Percentiles rank a stretch among this genome's conserved stretches.
These are phyloP conservation scores for Elymus sibiricus DNA, from an alignment of 176 grass and related monocot genomes.

Conservation along the genomic window DNA sequence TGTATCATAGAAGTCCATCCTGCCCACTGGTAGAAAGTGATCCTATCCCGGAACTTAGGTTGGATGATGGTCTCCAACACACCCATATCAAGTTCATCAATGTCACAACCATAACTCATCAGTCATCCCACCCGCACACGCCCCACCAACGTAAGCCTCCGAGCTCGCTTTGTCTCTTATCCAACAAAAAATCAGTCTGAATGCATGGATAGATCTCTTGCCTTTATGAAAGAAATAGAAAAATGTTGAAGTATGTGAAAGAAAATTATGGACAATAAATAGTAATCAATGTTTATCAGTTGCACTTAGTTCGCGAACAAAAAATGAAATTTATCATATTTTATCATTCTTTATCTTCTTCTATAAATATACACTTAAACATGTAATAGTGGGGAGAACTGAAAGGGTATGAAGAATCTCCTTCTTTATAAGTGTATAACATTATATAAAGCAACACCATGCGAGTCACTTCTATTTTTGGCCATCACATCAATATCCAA, in stretches of 20 bases:
- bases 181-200: not conserved
- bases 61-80: slow-evolving; percentile 71
- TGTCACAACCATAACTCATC: slow-evolving; percentile 75
- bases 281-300: not conserved
- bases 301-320: not conserved
- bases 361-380: not conserved
- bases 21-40: slow-evolving; percentile 49
- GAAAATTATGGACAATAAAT: not conserved
- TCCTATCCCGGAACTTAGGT: slow-evolving; percentile 37
- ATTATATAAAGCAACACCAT: too few species aligned
- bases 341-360: not conserved
- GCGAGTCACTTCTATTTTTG: too few species aligned
- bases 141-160: slow-evolving; percentile 19
- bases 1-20: slow-evolving; percentile 92
- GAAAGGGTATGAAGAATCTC: not conserved
- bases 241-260: not conserved
- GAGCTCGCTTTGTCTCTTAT: slow-evolving; percentile 37
- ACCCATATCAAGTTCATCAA: slow-evolving; percentile 84
- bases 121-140: slow-evolving; percentile 42
- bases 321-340: not conserved
- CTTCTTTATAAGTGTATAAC: not conserved
- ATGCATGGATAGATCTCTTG: not conserved
- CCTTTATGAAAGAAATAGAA: slow-evolving; percentile 7
- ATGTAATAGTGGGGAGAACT: not conserved
- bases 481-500: too few species aligned